Percentiles rank a stretch among this genome's conserved stretches.
Evolutionary conservation across 192 early-diverging fungal species (phyloP).

Genomic region (Linnemannia schmuckeri): DNA sequence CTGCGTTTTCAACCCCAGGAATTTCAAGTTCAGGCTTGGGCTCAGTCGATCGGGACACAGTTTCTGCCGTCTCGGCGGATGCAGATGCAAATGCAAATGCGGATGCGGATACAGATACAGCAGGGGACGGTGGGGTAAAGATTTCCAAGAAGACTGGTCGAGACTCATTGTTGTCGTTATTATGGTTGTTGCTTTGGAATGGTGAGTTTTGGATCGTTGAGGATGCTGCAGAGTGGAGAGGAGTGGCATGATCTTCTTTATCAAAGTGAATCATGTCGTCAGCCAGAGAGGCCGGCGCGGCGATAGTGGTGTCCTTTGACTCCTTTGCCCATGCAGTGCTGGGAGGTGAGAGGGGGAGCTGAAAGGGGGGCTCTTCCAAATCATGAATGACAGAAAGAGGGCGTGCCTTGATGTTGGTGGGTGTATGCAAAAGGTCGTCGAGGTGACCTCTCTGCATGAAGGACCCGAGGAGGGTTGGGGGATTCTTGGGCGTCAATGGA

Average conservation of each 20-base stretch:
- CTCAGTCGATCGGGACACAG: conserved; percentile 6
- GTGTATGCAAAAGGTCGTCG: neutral
- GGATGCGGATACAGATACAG: conserved; percentile 3
- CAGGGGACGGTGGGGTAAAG: conserved; percentile 2
- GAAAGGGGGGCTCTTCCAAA: conserved; percentile 23
- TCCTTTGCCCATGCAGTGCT: neutral
- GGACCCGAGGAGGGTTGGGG: conserved; percentile 12
- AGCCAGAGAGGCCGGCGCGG: neutral
- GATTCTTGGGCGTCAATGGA: conserved; percentile 34
- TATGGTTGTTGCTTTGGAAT: conserved; percentile 9
- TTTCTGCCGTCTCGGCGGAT: neutral
- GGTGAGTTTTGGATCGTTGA: neutral
- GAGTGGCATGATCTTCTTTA: neutral
- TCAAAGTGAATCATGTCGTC: neutral
- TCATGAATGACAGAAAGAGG: conserved; percentile 43
- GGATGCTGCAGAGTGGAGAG: neutral
- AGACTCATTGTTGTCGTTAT: neutral
- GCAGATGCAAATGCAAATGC: neutral
- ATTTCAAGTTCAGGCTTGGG: neutral
- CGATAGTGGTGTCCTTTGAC: neutral
- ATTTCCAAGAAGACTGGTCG: conserved; percentile 5
- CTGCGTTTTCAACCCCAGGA: conserved; percentile 1
- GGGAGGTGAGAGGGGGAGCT: neutral
- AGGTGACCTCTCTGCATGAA: neutral
- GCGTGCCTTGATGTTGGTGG: conserved; percentile 7